Conservation (phyloP, 1,139 yeast genomes). For the Diutina siamensis region DNA sequence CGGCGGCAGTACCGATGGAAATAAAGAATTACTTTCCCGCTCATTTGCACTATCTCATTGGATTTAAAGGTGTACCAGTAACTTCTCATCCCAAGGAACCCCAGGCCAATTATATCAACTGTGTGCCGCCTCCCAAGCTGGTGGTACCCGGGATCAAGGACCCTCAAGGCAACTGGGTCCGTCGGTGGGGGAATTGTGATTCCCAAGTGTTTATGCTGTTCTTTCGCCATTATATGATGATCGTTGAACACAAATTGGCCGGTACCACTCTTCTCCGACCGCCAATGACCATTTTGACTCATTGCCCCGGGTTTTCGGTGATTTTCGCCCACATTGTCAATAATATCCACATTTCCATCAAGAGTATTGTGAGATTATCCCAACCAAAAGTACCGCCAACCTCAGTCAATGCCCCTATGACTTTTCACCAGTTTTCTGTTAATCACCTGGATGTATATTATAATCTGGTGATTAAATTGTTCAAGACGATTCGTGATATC, state of each 20-base stretch:
- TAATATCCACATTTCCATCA: slow-evolving; percentile 24
- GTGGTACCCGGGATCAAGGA: slow-evolving; percentile 49
- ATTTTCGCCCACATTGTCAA: slow-evolving; percentile 28
- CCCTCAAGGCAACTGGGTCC: slow-evolving; percentile 60
- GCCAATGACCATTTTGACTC: slow-evolving; percentile 14
- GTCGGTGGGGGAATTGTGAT: slow-evolving; percentile 38
- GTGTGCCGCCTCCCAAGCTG: slow-evolving; percentile 37
- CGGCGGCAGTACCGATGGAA: neutral
- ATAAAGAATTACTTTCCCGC: slow-evolving; percentile 21
- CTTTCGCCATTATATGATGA: slow-evolving; percentile 52
- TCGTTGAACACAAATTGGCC: slow-evolving; percentile 10
- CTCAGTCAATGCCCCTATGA: slow-evolving; percentile 6
- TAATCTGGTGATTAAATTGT: slow-evolving; percentile 28
- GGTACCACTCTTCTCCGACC: slow-evolving; percentile 4
- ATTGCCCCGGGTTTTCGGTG: slow-evolving; percentile 25
- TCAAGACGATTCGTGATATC: slow-evolving; percentile 36
- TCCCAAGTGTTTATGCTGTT: slow-evolving; percentile 67
- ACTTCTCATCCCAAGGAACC: neutral
- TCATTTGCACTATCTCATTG: slow-evolving; percentile 25
- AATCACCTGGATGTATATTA: slow-evolving; percentile 19
- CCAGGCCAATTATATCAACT: slow-evolving; percentile 12
- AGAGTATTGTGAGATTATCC: slow-evolving; percentile 14
- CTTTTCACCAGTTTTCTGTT: slow-evolving; percentile 6
- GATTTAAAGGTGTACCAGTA: slow-evolving; percentile 20
- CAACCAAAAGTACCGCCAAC: neutral